Evolutionary conservation across 1,139 yeast species (phyloP), one percentile per base, ranked within the genome.

Genomic region (Pichia sp.): DNA sequence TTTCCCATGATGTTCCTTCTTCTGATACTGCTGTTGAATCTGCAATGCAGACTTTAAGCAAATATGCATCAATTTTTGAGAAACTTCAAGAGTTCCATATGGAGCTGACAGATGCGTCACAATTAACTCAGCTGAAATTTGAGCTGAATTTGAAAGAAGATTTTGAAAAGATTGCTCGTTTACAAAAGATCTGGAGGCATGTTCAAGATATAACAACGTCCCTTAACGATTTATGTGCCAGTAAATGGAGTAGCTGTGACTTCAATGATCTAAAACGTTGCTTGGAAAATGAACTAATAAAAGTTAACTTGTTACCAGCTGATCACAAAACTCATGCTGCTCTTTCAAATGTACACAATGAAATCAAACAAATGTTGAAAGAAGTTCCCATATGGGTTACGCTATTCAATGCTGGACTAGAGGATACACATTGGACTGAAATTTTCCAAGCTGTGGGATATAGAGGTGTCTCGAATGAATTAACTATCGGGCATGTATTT

Each of bases 391-490:
- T 69, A 10, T 39, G 84, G 1, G 52, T 63, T 1, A 79, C 74
- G 6, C 61, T 88, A 47, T 75, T 71, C 46, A 70, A 75, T 14
- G 82, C 73, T 1, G 69, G 75, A 0, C 61, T 88, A 51, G 75
- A 74, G 46, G 72, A 71, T 1, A 68, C 91, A 21, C 96, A 88
- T 53, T 82, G 95, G 93, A 63, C 61, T 28, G 55, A 56, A n/a
- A 61, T 88, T 2, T 71, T 74, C 45, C 52, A 59, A 21, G 45
- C 52, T 3, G 33, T 40, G 49, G 55, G 18, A 47, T 56, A 15
- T 41, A 47, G 43, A n/a, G 28, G 22, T 8, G 33, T 41, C 10
- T 66, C 52, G 53, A 61, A 36, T 5, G 54, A 35, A 35, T 49
- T 56, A 19, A 44, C 53, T 3, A 52, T 56, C 2, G 84, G 83